A percentile compares a stretch with the other conserved stretches of the same genome.
Conservation (phyloP, 2,329 filamentous ascomycete species). For the Pseudocercospora musae region DNA sequence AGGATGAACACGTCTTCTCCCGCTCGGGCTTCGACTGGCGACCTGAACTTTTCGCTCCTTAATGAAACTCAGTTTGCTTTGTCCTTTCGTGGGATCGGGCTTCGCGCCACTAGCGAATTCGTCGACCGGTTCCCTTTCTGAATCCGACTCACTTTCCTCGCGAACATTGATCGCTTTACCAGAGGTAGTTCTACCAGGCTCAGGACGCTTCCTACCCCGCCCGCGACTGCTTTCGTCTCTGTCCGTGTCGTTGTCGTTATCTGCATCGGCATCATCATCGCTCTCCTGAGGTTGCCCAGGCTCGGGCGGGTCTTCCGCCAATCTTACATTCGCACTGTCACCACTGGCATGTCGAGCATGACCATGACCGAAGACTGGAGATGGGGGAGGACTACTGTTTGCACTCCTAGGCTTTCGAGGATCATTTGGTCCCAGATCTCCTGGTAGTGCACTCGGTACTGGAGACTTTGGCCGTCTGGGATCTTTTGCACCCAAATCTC, state of each 20-base stretch:
- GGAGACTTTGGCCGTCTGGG: conserved; percentile 35
- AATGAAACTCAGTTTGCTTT: conserved; percentile 31
- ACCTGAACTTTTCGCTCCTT: conserved; percentile 30
- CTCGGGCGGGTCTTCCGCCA: conserved; percentile 30
- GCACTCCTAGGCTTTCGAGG: conserved; percentile 27
- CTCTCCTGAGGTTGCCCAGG: conserved; percentile 26
- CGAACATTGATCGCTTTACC: conserved; percentile 35
- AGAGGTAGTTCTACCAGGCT: conserved; percentile 33
- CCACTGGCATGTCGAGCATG: conserved; percentile 26
- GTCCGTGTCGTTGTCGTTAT: conserved; percentile 36
- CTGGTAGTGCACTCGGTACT: conserved; percentile 27
- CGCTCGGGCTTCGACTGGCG: conserved; percentile 26
- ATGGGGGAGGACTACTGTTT: conserved; percentile 29
- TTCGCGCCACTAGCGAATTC: conserved; percentile 22
- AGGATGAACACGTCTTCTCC: conserved; percentile 58
- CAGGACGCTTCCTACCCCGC: conserved; percentile 33
- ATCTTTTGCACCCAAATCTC: conserved; percentile 37
- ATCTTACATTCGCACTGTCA: conserved; percentile 22
- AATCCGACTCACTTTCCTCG: conserved; percentile 30
- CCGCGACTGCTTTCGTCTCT: conserved; percentile 30
- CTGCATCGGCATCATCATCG: conserved; percentile 32
- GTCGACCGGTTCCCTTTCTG: conserved; percentile 19
- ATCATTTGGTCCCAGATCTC: conserved; percentile 34
- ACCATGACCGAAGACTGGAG: conserved; percentile 11
- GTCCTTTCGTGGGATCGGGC: conserved; percentile 36